Conservation (phyloP, 164 flowering plant species). For the Magnolia changhungtana region DNA sequence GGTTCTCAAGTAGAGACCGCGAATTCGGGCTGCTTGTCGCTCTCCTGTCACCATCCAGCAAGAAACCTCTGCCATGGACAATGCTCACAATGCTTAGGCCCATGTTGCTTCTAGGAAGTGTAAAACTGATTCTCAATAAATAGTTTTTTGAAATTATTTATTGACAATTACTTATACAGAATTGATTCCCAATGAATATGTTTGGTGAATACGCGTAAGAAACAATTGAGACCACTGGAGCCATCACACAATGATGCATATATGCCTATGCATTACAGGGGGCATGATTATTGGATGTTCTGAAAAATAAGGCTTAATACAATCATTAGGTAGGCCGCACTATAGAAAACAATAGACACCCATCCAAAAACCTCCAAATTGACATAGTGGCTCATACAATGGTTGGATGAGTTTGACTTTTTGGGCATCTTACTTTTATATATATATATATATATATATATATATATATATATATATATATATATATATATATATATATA, state of each 20-base stretch:
- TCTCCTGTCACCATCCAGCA: slow-evolving; percentile 67
- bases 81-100: background rate
- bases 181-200: background rate
- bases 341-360: too few relatives aligned
- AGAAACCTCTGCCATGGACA: slow-evolving; percentile 42
- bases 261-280: too few relatives aligned
- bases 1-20: slow-evolving; percentile 47
- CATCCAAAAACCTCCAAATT: too few relatives aligned
- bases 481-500: too few relatives aligned
- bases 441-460: too few relatives aligned
- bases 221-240: background rate
- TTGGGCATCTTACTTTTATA: too few relatives aligned
- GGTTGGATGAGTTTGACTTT: too few relatives aligned
- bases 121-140: background rate
- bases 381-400: too few relatives aligned
- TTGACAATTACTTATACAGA: background rate
- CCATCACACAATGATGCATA: background rate
- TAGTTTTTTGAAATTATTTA: background rate
- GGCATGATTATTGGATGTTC: too few relatives aligned
- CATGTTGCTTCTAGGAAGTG: background rate
- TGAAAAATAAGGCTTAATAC: too few relatives aligned
- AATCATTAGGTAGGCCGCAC: too few relatives aligned
- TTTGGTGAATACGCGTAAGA: background rate
- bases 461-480: too few relatives aligned
- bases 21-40: slow-evolving; percentile 49